Percentiles rank a stretch among this genome's conserved stretches.
Evolutionary conservation across 768 basidiomycete species (phyloP).

Genomic region (Amanita inopinata): DNA sequence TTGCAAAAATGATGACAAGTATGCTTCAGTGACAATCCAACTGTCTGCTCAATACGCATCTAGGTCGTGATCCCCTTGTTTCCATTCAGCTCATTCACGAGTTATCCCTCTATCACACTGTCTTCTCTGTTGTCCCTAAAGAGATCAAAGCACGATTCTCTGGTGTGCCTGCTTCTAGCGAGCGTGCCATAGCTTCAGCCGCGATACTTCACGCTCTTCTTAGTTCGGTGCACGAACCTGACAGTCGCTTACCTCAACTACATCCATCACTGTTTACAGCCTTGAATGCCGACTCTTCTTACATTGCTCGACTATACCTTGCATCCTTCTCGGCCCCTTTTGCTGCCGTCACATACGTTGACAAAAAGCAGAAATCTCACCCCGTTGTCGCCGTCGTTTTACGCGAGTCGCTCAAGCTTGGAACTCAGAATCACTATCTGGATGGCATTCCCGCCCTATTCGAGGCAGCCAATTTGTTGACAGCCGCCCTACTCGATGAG

Average conservation of each 20-base stretch:
- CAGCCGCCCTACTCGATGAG: slow-evolving; percentile 23
- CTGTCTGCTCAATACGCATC: slow-evolving; percentile 1
- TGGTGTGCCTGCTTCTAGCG: slow-evolving; percentile 24
- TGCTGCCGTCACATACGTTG: slow-evolving; percentile 42
- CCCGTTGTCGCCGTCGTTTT: slow-evolving; percentile 61
- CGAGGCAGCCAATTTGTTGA: slow-evolving; percentile 37
- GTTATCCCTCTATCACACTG: slow-evolving; percentile 57
- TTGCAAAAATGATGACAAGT: slow-evolving; percentile 94
- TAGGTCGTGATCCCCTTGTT: slow-evolving; percentile 67
- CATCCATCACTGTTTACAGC: slow-evolving; percentile 39
- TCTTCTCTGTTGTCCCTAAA: slow-evolving; percentile 49
- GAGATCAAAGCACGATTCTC: slow-evolving; percentile 36
- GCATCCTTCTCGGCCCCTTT: slow-evolving; percentile 73
- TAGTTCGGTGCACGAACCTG: slow-evolving; percentile 12
- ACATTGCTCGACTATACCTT: slow-evolving; percentile 62
- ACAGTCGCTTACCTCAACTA: slow-evolving; percentile 27
- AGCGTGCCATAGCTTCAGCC: slow-evolving; percentile 43
- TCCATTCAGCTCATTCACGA: slow-evolving; percentile 69
- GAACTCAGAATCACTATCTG: slow-evolving; percentile 64
- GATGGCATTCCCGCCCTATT: slow-evolving; percentile 69
- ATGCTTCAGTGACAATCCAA: slow-evolving; percentile 5
- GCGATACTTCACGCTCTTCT: slow-evolving; percentile 48
- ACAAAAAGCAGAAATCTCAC: slow-evolving; percentile 53
- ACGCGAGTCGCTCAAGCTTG: slow-evolving; percentile 78
- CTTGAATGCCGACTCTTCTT: slow-evolving; percentile 26